phyloP scores from a whole-genome alignment of 73 alveolate species.

The Tetrahymena elliotti region DNA sequence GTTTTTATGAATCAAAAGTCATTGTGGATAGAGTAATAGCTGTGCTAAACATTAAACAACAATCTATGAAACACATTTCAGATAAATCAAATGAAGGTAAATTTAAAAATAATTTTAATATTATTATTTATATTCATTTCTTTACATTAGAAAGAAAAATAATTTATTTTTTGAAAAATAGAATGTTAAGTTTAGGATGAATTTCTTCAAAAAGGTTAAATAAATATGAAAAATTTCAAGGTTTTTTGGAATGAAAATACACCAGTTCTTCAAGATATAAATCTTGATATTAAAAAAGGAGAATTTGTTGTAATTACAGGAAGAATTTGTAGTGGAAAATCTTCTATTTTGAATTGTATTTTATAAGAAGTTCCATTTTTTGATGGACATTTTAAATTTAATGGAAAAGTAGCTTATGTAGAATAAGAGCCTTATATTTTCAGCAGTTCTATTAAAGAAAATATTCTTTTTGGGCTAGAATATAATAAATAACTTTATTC shows the following conservation, averaged over 20 bases:
- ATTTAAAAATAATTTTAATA: no score
- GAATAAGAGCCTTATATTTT: neutral
- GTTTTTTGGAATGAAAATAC: neutral
- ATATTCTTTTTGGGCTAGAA: conserved; percentile 38
- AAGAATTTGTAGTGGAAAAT: conserved; percentile 55
- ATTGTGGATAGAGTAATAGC: neutral
- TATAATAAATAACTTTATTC: conserved; percentile 44
- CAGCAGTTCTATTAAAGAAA: neutral
- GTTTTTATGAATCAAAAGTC: neutral
- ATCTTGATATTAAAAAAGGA: conserved; percentile 25
- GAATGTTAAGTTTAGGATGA: neutral
- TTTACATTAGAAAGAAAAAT: no score
- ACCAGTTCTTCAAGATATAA: conserved; percentile 6
- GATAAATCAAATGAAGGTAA: neutral
- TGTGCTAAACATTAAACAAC: neutral
- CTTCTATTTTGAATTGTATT: conserved; percentile 31
- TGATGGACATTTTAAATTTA: neutral
- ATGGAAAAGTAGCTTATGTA: neutral
- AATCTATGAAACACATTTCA: neutral
- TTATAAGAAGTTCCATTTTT: conserved; percentile 23
- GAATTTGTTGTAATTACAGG: conserved; percentile 22
- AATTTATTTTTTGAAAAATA: no score
- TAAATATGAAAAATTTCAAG: neutral
- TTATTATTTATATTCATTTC: no score
- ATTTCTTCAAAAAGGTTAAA: neutral